A percentile compares a stretch with the other conserved stretches of the same genome.
phyloP scores from a whole-genome alignment of 2,329 filamentous ascomycete genomes.

The Xylariaceae sp. region DNA sequence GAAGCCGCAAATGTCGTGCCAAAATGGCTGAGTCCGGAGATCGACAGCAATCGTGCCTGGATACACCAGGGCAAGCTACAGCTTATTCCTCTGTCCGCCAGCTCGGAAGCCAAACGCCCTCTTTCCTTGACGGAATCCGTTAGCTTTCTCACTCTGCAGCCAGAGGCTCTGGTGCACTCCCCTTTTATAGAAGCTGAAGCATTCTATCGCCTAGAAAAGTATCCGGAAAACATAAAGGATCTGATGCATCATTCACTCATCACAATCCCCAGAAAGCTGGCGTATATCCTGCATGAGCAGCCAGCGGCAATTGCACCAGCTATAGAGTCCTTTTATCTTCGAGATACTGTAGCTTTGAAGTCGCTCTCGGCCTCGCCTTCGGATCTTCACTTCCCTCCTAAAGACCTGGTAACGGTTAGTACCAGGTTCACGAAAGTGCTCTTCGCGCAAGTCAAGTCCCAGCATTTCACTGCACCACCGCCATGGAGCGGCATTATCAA shows the following conservation, averaged over 20 bases:
- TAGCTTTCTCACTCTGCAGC: slow-evolving; percentile 49
- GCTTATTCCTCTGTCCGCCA: slow-evolving; percentile 57
- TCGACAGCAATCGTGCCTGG: slow-evolving; percentile 85
- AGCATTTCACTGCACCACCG: slow-evolving; percentile 66
- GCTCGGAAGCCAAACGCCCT: slow-evolving; percentile 33
- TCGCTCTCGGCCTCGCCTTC: slow-evolving; percentile 54
- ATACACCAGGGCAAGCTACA: slow-evolving; percentile 70
- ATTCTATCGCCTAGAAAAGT: slow-evolving; percentile 81
- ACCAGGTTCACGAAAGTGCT: slow-evolving; percentile 81
- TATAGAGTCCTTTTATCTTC: slow-evolving; percentile 85
- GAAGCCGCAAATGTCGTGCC: slow-evolving; percentile 87
- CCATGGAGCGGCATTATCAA: slow-evolving; percentile 41
- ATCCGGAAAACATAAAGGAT: slow-evolving; percentile 67
- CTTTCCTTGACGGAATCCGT: slow-evolving; percentile 63
- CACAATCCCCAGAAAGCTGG: slow-evolving; percentile 74
- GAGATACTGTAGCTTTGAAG: slow-evolving; percentile 72
- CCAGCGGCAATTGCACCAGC: slow-evolving; percentile 76
- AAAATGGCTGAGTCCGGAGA: slow-evolving; percentile 85
- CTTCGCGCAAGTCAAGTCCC: slow-evolving; percentile 84
- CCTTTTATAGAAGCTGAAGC: slow-evolving; percentile 76
- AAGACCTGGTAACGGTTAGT: slow-evolving; percentile 73
- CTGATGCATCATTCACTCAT: slow-evolving; percentile 72
- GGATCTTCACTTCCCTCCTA: slow-evolving; percentile 61
- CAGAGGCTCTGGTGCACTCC: slow-evolving; percentile 61
- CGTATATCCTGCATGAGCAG: slow-evolving; percentile 68